Conservation (phyloP, 2,329 filamentous ascomycete species). For the Trichoderma atrobrunneum region DNA sequence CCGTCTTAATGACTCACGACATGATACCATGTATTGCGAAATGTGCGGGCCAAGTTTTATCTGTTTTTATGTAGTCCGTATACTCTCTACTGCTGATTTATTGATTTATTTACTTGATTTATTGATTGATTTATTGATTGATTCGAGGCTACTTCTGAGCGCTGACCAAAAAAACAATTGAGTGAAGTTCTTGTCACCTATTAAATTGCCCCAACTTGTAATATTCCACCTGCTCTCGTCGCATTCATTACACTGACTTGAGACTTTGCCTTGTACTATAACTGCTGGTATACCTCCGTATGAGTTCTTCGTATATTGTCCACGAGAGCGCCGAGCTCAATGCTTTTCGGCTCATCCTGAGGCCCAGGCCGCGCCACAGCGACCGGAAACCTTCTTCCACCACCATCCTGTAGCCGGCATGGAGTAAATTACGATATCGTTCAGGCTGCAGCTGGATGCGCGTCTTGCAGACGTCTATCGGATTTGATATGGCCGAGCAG, state of each 20-base stretch:
- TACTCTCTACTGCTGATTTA: neutral
- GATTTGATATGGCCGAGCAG: slow-evolving; percentile 88
- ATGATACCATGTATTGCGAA: neutral
- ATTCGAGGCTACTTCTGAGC: neutral
- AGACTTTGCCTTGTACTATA: slow-evolving; percentile 3
- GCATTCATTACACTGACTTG: neutral
- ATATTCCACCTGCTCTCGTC: neutral
- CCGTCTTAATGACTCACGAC: slow-evolving; percentile 34
- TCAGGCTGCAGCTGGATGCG: slow-evolving; percentile 85
- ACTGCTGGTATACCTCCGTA: slow-evolving; percentile 52
- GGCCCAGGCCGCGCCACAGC: slow-evolving; percentile 78
- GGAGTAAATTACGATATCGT: slow-evolving; percentile 77
- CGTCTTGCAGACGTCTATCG: slow-evolving; percentile 96
- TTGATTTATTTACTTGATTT: neutral
- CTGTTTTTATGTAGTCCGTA: slow-evolving; percentile 5
- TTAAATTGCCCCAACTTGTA: neutral
- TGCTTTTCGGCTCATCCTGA: slow-evolving; percentile 88
- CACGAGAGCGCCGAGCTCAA: slow-evolving; percentile 92
- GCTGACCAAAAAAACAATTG: neutral
- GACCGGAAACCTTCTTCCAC: slow-evolving; percentile 74
- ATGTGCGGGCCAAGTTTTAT: neutral
- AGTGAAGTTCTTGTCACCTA: neutral
- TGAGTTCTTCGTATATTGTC: slow-evolving; percentile 94
- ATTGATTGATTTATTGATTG: neutral
- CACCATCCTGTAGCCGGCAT: slow-evolving; percentile 75